A percentile compares a stretch with the other conserved stretches of the same genome.
Conservation (phyloP, 495 filamentous ascomycete species). For the Neurospora sp. region DNA sequence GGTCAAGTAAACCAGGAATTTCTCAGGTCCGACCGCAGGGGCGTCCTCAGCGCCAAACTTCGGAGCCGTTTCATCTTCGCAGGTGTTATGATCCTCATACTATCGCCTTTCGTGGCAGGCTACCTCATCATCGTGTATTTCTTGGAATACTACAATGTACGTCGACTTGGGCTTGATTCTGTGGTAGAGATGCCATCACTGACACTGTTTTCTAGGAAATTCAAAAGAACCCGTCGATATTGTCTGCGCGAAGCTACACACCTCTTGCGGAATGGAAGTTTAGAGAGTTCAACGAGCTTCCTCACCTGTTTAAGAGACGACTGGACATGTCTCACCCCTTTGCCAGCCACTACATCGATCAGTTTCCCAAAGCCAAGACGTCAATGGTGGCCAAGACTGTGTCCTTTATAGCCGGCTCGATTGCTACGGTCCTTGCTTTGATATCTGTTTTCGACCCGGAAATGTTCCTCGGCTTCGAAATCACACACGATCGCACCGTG, state of each 20-base stretch:
- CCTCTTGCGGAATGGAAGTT: constrained; percentile 97
- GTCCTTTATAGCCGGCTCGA: constrained; percentile 75
- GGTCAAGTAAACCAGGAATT: constrained; percentile 77
- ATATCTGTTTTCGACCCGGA: constrained; percentile 80
- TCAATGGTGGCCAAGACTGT: constrained; percentile 73
- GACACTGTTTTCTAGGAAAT: constrained; percentile 52
- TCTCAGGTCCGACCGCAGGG: constrained; percentile 69
- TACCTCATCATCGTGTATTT: constrained; percentile 83
- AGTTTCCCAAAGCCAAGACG: constrained; percentile 92
- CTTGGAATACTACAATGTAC: constrained; percentile 79
- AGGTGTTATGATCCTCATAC: constrained; percentile 75
- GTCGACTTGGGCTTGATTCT: constrained; percentile 6
- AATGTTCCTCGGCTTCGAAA: constrained; percentile 82
- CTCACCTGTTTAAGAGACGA: constrained; percentile 80
- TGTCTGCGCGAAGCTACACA: constrained; percentile 76
- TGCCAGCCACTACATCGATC: constrained; percentile 83
- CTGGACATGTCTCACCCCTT: constrained; percentile 92
- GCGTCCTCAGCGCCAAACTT: constrained; percentile 63
- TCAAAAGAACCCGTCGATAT: constrained; percentile 76
- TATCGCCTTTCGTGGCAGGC: constrained; percentile 71
- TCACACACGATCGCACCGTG: constrained; percentile 72
- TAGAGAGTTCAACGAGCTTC: constrained; percentile 93
- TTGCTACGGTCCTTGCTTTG: constrained; percentile 72
- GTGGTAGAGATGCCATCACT: background rate
- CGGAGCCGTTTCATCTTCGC: constrained; percentile 67